Evolutionary conservation across 139 green algal species (phyloP), one percentile per base, ranked within the genome.

Genomic region (Pleodorina starrii): DNA sequence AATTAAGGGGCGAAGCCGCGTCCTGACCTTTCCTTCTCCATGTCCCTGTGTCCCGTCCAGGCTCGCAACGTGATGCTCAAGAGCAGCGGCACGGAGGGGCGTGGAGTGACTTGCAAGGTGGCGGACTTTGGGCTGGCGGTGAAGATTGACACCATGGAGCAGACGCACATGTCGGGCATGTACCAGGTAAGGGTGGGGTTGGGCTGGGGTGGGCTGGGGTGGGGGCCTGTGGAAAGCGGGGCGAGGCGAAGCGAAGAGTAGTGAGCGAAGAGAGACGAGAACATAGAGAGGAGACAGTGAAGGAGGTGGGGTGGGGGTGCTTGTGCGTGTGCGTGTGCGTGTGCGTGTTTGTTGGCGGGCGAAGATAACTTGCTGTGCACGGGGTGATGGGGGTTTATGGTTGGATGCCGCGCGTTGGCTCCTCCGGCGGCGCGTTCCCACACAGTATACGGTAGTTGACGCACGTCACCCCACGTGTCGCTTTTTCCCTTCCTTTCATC

Each of bases 41-140:
- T 66, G 7, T 66, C 25, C 9, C 54, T 66, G 54, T 66, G 29
- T 12, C 5, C 54, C 7, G 29, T 54, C 14, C 51, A 93, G 91
- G 90, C 91, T 3, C 85, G 87, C 42, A 95, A 95, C 76, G 90
- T 95, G 38, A 93, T 95, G 93, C 90, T 95, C 9, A 94, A 94
- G 90, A 92, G 72, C 90, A 63, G n/a, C 36, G 87, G 84, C 48
- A 72, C n/a, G 19, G 89, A 90, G 11, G 74, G 87, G 0, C 90
- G 93, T 0, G 92, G 92, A 42, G 92, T 93, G 50, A 86, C 75
- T 0, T 69, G 79, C 85, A 93, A 94, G 71, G 91, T 93, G 38
- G 90, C 90, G 5, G 93, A 95, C 85, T 95, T 95, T 86, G 93
- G 93, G 3, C 90, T 95, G 59, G 78, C 76, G 7, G 69, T 94